Base-by-base conservation (phyloP, 768 basidiomycete species). In the Lactarius trivialis region DNA sequence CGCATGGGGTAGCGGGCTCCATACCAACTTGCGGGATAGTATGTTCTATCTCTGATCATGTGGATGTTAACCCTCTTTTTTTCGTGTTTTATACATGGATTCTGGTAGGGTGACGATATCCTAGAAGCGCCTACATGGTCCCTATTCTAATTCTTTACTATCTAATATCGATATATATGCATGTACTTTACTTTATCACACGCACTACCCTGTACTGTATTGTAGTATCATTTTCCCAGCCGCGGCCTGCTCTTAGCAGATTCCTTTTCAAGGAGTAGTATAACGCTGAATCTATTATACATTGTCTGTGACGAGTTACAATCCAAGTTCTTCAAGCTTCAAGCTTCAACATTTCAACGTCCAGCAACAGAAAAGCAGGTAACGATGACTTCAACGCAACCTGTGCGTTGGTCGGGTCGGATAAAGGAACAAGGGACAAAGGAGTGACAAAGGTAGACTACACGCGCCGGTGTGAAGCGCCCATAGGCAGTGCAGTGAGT, bases 1-100 rank as follows among this genome's bases (percentile, higher is more conserved):
- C 55, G 60, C 65, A 57, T 74, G 73, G 75, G 75, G 73, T 1
- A 58, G 59, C 0, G 73, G 74, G 2, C 70, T 85, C 15, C 85
- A 89, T 69, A 43, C 69, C 11, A 79, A 84, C 67, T 71, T 89
- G 71, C 76, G 76, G 67, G 79, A 81, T 6, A 79, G 74, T n/a
- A 90, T 90, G 88, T 89, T 90, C 68, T 90, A 89, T 68, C 85
- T 89, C 61, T 90, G 68, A 77, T 15, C n/a, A 24, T 39, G 11
- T n/a, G n/a, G n/a, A n/a, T n/a, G 2, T 9, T n/a, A 2, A n/a
- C 19, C 3, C 17, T 19, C 19, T 19, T 7, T 7, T 6, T 43
- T 43, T 39, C 39, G 39, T 39, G 41, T 15, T 37, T 39, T 17
- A 7, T 39, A 19, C 19, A 7, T 14, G 43, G 21, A 6, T 45